Conservation (phyloP, 1,284 basidiomycete genomes). For the Puccinia coronata region DNA sequence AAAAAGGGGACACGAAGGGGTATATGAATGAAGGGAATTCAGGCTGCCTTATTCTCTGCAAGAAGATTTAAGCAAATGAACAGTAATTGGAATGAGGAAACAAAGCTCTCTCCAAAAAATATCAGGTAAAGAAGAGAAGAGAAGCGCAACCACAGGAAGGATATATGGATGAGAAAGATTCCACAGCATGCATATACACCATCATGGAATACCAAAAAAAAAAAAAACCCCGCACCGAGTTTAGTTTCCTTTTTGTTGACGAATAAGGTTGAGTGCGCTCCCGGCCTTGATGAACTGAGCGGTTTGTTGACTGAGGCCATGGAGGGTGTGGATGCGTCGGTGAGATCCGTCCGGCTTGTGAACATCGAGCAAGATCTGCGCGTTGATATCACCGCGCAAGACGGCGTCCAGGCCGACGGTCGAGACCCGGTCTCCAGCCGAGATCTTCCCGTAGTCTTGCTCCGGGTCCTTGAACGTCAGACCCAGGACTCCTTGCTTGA, state of each 20-base stretch:
- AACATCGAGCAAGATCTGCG: slow-evolving; percentile 69
- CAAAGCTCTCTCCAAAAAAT: too few relatives aligned
- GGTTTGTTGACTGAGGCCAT: slow-evolving; percentile 40
- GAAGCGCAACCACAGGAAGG: too few relatives aligned
- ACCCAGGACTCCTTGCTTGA: slow-evolving; percentile 45
- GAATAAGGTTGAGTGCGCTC: slow-evolving; percentile 44
- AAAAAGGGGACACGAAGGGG: too few relatives aligned
- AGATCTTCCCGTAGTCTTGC: slow-evolving; percentile 25
- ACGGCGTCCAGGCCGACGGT: slow-evolving; percentile 67
- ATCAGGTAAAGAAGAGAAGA: too few relatives aligned
- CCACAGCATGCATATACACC: too few relatives aligned
- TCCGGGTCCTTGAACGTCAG: slow-evolving; percentile 36
- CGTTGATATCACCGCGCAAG: slow-evolving; percentile 63
- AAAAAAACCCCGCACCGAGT: not conserved
- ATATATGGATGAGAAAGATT: too few relatives aligned
- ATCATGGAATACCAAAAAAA: not conserved
- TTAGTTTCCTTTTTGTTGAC: slow-evolving; percentile 28
- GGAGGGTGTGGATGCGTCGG: slow-evolving; percentile 25
- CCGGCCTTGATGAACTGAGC: slow-evolving; percentile 45
- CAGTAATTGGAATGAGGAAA: too few relatives aligned
- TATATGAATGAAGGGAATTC: too few relatives aligned
- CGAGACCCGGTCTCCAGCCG: slow-evolving; percentile 69
- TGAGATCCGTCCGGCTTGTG: slow-evolving; percentile 8
- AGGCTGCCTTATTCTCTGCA: too few relatives aligned
- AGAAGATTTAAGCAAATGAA: too few relatives aligned